Conservation (phyloP, 2,329 filamentous ascomycete genomes). For the Pseudogymnoascus verrucosus region DNA sequence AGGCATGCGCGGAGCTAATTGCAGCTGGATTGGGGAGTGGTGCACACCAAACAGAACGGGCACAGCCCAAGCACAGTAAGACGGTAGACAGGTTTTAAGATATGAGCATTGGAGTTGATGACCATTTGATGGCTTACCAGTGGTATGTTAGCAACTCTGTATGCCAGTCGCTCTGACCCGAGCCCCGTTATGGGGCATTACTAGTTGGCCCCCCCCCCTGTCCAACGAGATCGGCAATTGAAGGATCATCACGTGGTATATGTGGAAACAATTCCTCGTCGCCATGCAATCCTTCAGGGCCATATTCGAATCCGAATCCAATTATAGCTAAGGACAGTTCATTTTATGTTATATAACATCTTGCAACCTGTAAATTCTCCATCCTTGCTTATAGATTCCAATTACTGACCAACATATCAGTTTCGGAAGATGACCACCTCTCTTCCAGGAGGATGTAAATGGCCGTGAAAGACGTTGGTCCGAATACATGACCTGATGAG, state of each 20-base stretch:
- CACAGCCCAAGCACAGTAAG: not conserved
- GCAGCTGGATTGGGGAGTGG: not conserved
- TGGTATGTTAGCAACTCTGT: not conserved
- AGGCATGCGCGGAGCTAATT: conserved; percentile 25
- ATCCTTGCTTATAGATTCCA: not conserved
- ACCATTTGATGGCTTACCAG: not conserved
- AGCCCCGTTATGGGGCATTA: not conserved
- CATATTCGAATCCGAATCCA: too few relatives aligned
- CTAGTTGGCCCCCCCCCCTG: not conserved
- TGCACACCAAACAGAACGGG: not conserved
- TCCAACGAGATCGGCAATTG: not conserved
- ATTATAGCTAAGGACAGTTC: not conserved
- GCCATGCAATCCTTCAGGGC: not conserved
- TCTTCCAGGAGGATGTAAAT: not conserved
- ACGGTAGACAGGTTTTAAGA: not conserved
- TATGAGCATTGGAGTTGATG: not conserved
- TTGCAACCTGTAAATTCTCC: not conserved
- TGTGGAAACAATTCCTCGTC: not conserved
- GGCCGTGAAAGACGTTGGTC: not conserved
- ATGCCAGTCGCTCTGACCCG: not conserved
- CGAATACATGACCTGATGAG: not conserved
- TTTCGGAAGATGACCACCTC: not conserved
- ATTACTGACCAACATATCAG: not conserved
- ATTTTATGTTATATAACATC: not conserved
- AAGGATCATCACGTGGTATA: not conserved